phyloP scores from a whole-genome alignment of 306 rosid genomes.

The Abrus precatorius region DNA sequence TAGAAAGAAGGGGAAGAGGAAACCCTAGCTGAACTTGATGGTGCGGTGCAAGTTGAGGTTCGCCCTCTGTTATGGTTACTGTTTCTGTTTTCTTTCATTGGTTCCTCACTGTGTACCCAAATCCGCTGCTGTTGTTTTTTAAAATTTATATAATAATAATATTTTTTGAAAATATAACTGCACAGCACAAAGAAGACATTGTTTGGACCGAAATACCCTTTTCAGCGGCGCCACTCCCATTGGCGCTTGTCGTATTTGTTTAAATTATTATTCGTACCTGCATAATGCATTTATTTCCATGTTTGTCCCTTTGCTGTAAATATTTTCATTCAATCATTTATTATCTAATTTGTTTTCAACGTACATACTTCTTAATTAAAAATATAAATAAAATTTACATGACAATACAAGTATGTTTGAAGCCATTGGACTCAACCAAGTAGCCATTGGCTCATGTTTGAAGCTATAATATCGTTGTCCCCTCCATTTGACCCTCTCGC shows the following conservation, averaged over 20 bases:
- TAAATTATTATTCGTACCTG: background rate
- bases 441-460: no score
- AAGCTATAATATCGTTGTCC: no score
- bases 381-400: no score
- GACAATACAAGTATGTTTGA: no score
- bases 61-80: slow-evolving; percentile 48
- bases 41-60: slow-evolving; percentile 24
- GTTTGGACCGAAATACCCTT: slow-evolving; percentile 55
- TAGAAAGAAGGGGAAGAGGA: background rate
- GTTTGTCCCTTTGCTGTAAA: background rate
- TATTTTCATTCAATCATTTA: background rate
- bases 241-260: background rate
- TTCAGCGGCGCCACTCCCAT: slow-evolving; percentile 11
- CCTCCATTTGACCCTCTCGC: no score
- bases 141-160: background rate
- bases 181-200: background rate
- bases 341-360: background rate
- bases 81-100: slow-evolving; percentile 54
- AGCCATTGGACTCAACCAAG: no score
- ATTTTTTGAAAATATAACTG: slow-evolving; percentile 4
- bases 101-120: slow-evolving; percentile 73
- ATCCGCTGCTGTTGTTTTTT: slow-evolving; percentile 42
- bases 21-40: slow-evolving; percentile 41
- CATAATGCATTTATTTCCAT: background rate
- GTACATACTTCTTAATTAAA: no score